Evolutionary conservation across 164 flowering plant genomes (phyloP).

Genomic region (Vitis riparia): DNA sequence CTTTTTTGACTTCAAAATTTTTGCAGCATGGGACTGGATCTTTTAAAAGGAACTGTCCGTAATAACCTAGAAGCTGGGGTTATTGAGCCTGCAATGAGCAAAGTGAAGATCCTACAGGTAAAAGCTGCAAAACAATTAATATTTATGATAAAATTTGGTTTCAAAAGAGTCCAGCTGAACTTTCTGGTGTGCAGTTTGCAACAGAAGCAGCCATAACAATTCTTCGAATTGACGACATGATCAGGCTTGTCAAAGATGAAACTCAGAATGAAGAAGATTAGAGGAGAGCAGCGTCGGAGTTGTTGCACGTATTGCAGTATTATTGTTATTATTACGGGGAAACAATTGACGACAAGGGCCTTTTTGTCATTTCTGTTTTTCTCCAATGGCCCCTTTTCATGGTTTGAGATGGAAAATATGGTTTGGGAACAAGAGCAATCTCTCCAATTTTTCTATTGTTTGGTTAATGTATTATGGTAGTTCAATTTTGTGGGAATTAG

Average conservation of each 20-base stretch:
- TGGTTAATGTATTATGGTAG: no score
- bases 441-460: no score
- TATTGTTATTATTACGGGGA: no score
- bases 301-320: no score
- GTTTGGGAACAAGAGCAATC: no score
- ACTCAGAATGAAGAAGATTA: constrained; percentile 40
- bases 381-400: no score
- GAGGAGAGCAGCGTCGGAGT: no score
- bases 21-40: constrained; percentile 95
- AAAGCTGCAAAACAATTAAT: not conserved
- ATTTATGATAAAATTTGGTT: not conserved
- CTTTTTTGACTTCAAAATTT: not conserved
- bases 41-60: constrained; percentile 67
- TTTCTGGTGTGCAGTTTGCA: constrained; percentile 68
- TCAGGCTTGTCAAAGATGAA: constrained; percentile 89
- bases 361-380: no score
- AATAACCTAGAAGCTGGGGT: constrained; percentile 97
- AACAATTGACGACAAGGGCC: no score
- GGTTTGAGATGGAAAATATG: no score
- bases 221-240: constrained; percentile 97
- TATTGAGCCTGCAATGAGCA: constrained; percentile 99
- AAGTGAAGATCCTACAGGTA: constrained; percentile 98
- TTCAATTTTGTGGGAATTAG: no score
- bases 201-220: constrained; percentile 99
- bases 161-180: no score